Evolutionary conservation across 371 early-diverging fungal genomes (phyloP), one percentile per base, ranked within the genome.

Genomic region (Umbelopsis sp.): DNA sequence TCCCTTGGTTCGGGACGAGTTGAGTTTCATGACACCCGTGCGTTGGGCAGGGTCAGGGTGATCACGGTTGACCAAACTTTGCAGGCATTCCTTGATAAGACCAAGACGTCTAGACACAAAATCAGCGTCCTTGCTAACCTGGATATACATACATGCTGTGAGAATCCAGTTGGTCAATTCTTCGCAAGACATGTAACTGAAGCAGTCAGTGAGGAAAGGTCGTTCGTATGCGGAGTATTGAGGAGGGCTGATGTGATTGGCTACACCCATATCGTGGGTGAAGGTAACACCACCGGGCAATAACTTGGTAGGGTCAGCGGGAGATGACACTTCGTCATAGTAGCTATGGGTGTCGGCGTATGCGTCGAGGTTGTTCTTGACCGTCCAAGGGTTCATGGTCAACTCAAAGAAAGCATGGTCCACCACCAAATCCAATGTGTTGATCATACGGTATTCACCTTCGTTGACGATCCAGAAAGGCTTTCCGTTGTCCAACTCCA

Each of bases 321-420:
- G 45, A n/a, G 44, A 50, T 2, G 29, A 50, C 7, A 68, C 69
- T 41, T 66, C 41, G 44, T 68, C 69, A 32, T 44, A 37, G 44
- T 68, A 68, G 14, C 37, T 57, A 41, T 68, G 51, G 11, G 50
- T 37, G 6, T 50, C 62, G 22, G 44, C 41, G 41, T 38, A 68
- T 0, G 51, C 38, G 18, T 68, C 69, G 8, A 68, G 37, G n/a
- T 38, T 68, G 24, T 68, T 68, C 5, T 65, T 68, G 18, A 68
- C 66, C 0, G 63, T 63, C 69, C 69, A 68, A 32, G 69, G 69
- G 66, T 68, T 68, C 45, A 68, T 41, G 45, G 38, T 24, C 41
- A 44, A 35, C n/a, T 68, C 69, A 69, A 68, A 68, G 66, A 68
- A 68, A 18, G 48, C 69, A 16, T 68, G 69, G 46, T 68, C 69